Percentiles rank a stretch among this genome's conserved stretches.
These are phyloP conservation scores for Tardiomyces digboiensis DNA, from an alignment of 1,139 yeast genomes.

Conservation along the genomic window DNA sequence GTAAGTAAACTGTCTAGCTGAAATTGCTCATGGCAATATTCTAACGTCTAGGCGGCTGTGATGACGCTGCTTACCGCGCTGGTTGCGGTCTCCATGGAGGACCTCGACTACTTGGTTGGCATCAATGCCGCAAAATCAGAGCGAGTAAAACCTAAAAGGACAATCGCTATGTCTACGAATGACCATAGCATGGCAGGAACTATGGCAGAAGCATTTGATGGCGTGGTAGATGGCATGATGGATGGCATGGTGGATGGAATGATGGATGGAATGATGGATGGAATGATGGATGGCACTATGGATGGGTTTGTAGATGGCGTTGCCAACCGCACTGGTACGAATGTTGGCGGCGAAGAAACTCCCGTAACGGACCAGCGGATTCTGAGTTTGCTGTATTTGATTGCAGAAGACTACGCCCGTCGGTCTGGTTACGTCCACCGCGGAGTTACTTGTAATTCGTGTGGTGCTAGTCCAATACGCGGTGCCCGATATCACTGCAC, in stretches of 20 bases:
- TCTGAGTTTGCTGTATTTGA: conserved; percentile 14
- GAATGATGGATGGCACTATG: background rate
- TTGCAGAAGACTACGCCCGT: conserved; percentile 17
- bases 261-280: background rate
- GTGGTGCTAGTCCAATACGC: conserved; percentile 23
- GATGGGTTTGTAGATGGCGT: background rate
- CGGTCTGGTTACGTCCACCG: conserved; percentile 17
- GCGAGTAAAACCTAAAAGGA: too few species aligned
- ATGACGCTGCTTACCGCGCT: background rate
- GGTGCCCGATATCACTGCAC: conserved; percentile 23
- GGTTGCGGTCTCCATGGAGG: background rate
- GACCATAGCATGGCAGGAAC: too few species aligned
- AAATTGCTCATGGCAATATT: too few species aligned
- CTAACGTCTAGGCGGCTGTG: background rate
- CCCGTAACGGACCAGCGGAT: conserved; percentile 9
- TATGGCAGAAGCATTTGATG: too few species aligned
- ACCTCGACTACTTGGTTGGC: too few species aligned
- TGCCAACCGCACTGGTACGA: background rate
- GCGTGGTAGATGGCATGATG: background rate
- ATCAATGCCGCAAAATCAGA: too few species aligned
- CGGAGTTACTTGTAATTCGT: conserved; percentile 22
- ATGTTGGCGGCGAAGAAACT: background rate
- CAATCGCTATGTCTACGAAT: too few species aligned
- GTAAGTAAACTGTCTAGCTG: background rate
- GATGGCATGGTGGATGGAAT: background rate